These are phyloP conservation scores for Erodium moschatum DNA, from an alignment of 441 rosid genomes.

Conservation along the genomic window DNA sequence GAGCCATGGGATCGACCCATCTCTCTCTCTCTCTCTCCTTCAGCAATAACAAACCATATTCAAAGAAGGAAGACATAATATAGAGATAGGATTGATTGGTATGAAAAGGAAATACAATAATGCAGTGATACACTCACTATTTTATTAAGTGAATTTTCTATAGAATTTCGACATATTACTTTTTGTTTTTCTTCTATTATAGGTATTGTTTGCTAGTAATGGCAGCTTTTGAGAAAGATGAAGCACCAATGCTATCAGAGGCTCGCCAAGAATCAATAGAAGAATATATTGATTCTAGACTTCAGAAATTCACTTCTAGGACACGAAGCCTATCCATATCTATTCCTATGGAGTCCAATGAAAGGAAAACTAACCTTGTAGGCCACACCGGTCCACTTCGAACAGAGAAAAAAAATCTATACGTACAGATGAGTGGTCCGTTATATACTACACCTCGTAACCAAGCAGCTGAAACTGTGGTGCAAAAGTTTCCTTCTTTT, in stretches of 20 bases:
- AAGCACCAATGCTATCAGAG: constrained; percentile 53
- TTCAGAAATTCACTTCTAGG: constrained; percentile 30
- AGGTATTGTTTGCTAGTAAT: constrained; percentile 30
- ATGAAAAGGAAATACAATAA: neutral
- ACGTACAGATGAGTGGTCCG: constrained; percentile 66
- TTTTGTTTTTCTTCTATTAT: constrained; percentile 5
- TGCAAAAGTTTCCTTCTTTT: constrained; percentile 45
- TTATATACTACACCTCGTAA: constrained; percentile 27
- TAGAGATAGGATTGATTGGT: too few species aligned
- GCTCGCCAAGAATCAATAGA: constrained; percentile 22
- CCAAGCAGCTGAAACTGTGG: constrained; percentile 25
- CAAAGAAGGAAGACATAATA: too few species aligned
- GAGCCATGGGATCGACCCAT: too few species aligned
- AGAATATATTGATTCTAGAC: constrained; percentile 28
- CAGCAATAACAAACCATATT: too few species aligned
- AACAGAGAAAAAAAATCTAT: constrained; percentile 41
- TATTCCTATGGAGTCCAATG: constrained; percentile 43
- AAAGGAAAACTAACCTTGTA: constrained; percentile 29
- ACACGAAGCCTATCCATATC: constrained; percentile 53
- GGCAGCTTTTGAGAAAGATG: constrained; percentile 50
- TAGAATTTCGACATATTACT: too few species aligned
- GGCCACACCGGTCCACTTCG: constrained; percentile 77
- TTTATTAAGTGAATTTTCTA: neutral
- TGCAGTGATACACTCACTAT: neutral
- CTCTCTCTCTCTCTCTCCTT: too few species aligned